Percentiles rank a stretch among this genome's conserved stretches.
These are phyloP conservation scores for Echites panduratus DNA, from an alignment of 257 asterid genomes.

Conservation along the genomic window DNA sequence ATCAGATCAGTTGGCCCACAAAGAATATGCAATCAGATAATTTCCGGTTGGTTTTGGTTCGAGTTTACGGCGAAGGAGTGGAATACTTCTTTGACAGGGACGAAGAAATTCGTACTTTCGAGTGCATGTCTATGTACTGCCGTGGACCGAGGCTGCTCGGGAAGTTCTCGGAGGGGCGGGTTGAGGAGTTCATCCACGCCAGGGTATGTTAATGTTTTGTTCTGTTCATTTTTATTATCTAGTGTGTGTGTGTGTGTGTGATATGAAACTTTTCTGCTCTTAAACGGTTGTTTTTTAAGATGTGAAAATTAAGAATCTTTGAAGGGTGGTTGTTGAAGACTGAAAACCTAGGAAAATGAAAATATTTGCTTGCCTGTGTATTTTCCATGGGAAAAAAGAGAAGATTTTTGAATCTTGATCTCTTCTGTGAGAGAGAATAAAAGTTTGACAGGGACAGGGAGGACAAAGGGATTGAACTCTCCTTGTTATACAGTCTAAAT, in stretches of 20 bases:
- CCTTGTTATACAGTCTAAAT: too few species aligned
- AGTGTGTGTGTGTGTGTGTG: too few species aligned
- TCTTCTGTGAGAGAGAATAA: neutral
- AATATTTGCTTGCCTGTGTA: too few species aligned
- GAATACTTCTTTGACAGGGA: constrained; percentile 69
- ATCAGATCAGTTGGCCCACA: constrained; percentile 62
- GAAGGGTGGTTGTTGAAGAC: too few species aligned
- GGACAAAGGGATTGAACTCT: too few species aligned
- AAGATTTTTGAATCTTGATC: neutral
- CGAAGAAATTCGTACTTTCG: constrained; percentile 68
- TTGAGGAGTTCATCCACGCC: constrained; percentile 87
- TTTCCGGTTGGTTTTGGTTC: constrained; percentile 51
- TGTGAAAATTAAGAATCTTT: neutral
- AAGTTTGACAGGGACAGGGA: neutral
- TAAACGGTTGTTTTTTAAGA: neutral
- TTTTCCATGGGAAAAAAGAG: neutral
- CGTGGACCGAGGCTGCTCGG: constrained; percentile 79
- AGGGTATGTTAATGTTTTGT: constrained; percentile 49
- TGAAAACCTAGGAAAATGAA: too few species aligned
- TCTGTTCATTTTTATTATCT: too few species aligned
- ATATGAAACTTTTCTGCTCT: neutral
- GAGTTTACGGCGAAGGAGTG: constrained; percentile 82
- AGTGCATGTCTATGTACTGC: constrained; percentile 53
- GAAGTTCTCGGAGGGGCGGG: constrained; percentile 59
- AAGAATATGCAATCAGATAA: constrained; percentile 24